A percentile compares a stretch with the other conserved stretches of the same genome.
Conservation (phyloP, 2,329 filamentous ascomycete genomes). For the Penicillium sp. region DNA sequence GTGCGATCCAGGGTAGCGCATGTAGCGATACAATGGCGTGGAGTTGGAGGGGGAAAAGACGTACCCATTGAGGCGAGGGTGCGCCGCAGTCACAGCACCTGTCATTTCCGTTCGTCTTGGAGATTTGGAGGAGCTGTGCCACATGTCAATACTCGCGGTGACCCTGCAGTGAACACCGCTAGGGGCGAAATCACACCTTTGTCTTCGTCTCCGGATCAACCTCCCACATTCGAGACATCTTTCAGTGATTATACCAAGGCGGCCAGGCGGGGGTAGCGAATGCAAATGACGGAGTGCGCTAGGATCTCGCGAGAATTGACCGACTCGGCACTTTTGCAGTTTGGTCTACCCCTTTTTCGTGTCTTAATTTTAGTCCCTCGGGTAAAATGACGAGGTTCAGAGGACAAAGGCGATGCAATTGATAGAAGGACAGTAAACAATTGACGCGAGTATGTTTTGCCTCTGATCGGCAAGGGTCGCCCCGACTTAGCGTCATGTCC, state of each 20-base stretch:
- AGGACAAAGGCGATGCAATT: not conserved
- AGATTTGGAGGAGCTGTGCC: constrained; percentile 78
- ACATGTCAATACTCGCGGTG: constrained; percentile 8
- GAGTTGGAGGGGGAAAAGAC: constrained; percentile 20
- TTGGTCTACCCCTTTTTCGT: constrained; percentile 1
- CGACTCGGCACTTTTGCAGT: not conserved
- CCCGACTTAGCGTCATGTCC: constrained; percentile 21
- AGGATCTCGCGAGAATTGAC: constrained; percentile 1
- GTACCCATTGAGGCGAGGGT: constrained; percentile 95
- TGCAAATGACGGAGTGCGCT: constrained; percentile 13
- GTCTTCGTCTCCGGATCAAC: constrained; percentile 95
- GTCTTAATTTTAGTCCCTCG: not conserved
- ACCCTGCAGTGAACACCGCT: not conserved
- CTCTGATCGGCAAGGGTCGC: constrained; percentile 26
- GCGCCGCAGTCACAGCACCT: constrained; percentile 93
- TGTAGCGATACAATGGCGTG: not conserved
- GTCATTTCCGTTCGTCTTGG: constrained; percentile 87
- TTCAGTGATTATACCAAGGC: constrained; percentile 13
- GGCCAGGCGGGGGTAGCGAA: not conserved
- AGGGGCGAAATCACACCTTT: constrained; percentile 62
- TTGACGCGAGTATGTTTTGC: constrained; percentile 13
- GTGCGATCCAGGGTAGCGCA: not conserved
- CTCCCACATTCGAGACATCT: constrained; percentile 86
- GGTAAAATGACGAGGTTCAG: not conserved
- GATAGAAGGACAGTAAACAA: not conserved